Base-by-base conservation (phyloP, 352 stramenopile genomes). In the Peronospora tabacina region DNA sequence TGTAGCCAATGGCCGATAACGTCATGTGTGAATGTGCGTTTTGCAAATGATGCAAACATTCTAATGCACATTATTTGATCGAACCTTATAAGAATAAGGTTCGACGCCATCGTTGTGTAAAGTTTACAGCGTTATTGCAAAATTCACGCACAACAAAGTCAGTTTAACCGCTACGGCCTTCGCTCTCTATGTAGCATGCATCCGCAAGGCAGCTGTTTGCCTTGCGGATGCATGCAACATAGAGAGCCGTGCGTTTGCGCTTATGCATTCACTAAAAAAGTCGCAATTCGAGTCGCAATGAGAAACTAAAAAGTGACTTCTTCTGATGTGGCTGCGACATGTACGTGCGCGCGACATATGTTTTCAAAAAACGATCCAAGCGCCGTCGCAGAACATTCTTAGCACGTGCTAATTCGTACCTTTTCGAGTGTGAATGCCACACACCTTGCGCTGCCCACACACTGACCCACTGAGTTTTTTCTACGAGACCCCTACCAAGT, bases 311-410 rank as follows among this genome's bases (percentile, higher is more conserved):
- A 42, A 43, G 44, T 44, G 44, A 59, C 44, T 52, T 59, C 53
- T 52, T 22, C 47, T 57, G 29, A 29, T 33, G 53, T 56, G 38
- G 26, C 48, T 63, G 55, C 55, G 55, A 63, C 55, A 63, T 28
- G 13, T 47, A 35, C 32, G 12, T 36, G 34, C 16, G 29, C 20
- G 10, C 37, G 15, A 20, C 38, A 24, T 38, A 28, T 45, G 32
- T 41, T 40, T 34, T 10, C 44, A 19, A 17, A 17, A 7, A 20
- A 30, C 38, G 29, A 22, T n/a, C 16, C 28, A 10, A 26, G 33
- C 15, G 24, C 8, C 11, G 7, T 28, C 44, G 22, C 35, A 26
- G 50, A 64, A 64, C 51, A 33, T 64, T 63, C 49, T 44, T 36
- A 1, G 2, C 20, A 2, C 6, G 22, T 22, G 0, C 3, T 7